Conservation (phyloP, 148 eudicot genomes). For the Limonium bicolor region DNA sequence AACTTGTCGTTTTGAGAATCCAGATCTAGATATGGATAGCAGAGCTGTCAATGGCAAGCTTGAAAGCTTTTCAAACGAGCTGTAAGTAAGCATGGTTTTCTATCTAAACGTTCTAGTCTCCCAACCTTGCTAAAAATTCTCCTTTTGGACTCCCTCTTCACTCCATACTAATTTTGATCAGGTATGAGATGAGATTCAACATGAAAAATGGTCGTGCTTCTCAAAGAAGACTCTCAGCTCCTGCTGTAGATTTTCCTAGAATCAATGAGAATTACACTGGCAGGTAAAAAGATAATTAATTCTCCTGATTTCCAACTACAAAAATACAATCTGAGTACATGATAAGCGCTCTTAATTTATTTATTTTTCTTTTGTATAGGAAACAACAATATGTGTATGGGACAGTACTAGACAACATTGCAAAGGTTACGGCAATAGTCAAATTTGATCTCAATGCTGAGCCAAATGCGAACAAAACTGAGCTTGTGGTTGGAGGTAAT, state of each 20-base stretch:
- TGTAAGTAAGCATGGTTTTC: constrained; percentile 29
- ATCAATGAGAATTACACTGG: constrained; percentile 81
- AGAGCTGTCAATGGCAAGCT: constrained; percentile 41
- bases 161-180: no score
- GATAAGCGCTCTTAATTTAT: background rate
- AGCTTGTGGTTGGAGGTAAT: constrained; percentile 79
- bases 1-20: constrained; percentile 73
- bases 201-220: constrained; percentile 67
- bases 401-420: constrained; percentile 54
- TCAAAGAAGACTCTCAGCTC: constrained; percentile 66
- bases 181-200: constrained; percentile 97
- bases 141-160: no score
- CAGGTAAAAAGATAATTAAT: constrained; percentile 31
- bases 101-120: no score
- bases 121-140: no score
- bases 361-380: constrained; percentile 24
- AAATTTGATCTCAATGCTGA: constrained; percentile 89
- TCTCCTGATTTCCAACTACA: background rate
- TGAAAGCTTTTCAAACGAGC: constrained; percentile 56
- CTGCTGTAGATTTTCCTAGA: constrained; percentile 91
- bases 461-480: constrained; percentile 51
- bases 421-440: constrained; percentile 65
- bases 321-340: no score
- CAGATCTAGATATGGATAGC: constrained; percentile 64
- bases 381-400: constrained; percentile 80